A percentile compares a stretch with the other conserved stretches of the same genome.
Evolutionary conservation across 768 basidiomycete species (phyloP).

Genomic region (Kwoniella mangroviensis): DNA sequence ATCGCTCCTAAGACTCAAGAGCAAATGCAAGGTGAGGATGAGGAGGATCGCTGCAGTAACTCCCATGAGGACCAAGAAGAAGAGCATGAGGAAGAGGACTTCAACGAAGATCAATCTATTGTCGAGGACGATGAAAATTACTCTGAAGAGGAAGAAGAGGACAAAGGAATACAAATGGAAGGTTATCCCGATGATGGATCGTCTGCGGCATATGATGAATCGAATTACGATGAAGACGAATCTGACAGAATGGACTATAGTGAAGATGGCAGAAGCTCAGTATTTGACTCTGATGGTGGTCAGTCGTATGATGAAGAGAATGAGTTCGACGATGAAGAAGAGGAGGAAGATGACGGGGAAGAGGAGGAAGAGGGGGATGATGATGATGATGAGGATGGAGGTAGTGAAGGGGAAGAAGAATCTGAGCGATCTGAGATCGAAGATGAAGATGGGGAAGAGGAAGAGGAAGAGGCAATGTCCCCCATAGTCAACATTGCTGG

Average conservation of each 20-base stretch:
- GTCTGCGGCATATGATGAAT: not conserved
- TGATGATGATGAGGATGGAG: not conserved
- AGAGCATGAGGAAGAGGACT: constrained; percentile 11
- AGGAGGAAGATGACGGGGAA: constrained; percentile 6
- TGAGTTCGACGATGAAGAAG: not conserved
- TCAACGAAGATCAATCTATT: constrained; percentile 11
- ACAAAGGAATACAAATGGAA: constrained; percentile 7
- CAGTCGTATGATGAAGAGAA: not conserved
- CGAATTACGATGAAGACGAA: not conserved
- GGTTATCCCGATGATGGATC: constrained; percentile 1
- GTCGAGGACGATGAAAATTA: constrained; percentile 3
- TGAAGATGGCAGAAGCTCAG: constrained; percentile 1
- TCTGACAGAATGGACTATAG: not conserved
- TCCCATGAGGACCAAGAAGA: constrained; percentile 8
- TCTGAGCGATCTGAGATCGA: not conserved
- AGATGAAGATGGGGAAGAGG: constrained; percentile 6
- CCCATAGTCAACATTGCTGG: not conserved
- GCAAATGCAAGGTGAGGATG: not conserved
- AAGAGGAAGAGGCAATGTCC: constrained; percentile 2
- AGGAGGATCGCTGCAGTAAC: not conserved
- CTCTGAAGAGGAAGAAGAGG: constrained; percentile 2
- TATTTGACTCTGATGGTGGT: not conserved
- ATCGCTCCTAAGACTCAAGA: too few species aligned
- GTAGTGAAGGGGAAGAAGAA: too few species aligned
- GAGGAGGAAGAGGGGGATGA: constrained; percentile 3